Evolutionary conservation across 202 grass and related monocot genomes (phyloP), one percentile per base, ranked within the genome.

Genomic region (Thinopyrum obtusiflorum): DNA sequence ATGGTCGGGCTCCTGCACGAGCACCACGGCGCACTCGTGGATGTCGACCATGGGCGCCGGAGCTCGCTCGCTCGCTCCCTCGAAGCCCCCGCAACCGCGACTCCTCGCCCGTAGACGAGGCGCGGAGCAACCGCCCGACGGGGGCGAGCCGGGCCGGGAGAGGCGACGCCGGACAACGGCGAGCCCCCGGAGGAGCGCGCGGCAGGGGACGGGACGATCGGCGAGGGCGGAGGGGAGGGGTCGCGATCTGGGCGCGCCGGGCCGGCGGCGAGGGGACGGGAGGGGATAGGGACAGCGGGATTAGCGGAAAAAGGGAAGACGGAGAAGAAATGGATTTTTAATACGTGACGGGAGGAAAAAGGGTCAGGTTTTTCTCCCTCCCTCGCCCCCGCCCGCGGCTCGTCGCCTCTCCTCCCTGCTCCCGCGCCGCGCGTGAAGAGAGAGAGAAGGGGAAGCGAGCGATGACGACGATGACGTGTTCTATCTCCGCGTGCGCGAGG

Each of bases 11-110:
- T 65, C 65, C 31, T 78, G 82, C 39, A 28, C 81, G 73, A 73
- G 86, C 87, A 32, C 80, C 40, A 78, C 39, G 37, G 82, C 29
- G 84, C 71, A 92, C 28, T 80, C 82, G 42, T 81, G 78, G 85
- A 91, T 89, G 84, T 92, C 80, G 47, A 80, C 93, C 95, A 98
- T 95, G 88, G 84, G 78, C 86, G 64, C 66, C 65, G 65, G 83
- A 73, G 73, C 11, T 27, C 24, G 24, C 47, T 57, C 17, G 73
- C 9, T 29, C 4, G 42, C 7, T 59, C 27, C 47, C 14, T n/a
- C 17, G 73, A 47, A 67, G 62, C 82, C 46, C 68, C 20, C 37
- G 28, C 4, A 33, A 3, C 67, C 28, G 39, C 61, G 25, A 47
- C n/a, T 47, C 40, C 62, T 66, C 28, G 46, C 31, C 25, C 53